Evolutionary conservation across 2,329 filamentous ascomycete genomes (phyloP).

Genomic region (Penicillium sp.): DNA sequence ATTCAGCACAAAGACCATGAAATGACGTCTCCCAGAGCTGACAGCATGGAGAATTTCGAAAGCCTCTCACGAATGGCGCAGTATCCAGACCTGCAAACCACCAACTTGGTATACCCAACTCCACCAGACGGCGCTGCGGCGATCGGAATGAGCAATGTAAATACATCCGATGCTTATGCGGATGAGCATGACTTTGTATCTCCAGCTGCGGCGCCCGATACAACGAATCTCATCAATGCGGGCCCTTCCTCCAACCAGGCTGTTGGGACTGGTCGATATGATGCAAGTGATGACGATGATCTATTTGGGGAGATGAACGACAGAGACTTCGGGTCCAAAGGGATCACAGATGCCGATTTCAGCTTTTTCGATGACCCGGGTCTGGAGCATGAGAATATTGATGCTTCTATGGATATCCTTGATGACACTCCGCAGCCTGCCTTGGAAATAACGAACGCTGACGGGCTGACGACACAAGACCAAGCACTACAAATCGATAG

Average conservation of each 20-base stretch:
- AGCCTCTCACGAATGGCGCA: constrained; percentile 41
- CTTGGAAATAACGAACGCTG: constrained; percentile 12
- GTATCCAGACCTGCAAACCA: constrained; percentile 41
- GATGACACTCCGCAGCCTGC: constrained; percentile 16
- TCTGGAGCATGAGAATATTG: constrained; percentile 27
- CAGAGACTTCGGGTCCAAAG: constrained; percentile 52
- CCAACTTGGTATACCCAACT: constrained; percentile 52
- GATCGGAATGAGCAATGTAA: constrained; percentile 29
- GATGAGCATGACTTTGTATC: constrained; percentile 31
- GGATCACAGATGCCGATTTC: constrained; percentile 62
- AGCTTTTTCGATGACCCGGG: constrained; percentile 61
- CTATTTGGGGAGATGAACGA: constrained; percentile 58
- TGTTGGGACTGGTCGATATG: constrained; percentile 42
- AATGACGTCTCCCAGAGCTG: constrained; percentile 24
- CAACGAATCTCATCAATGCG: constrained; percentile 17
- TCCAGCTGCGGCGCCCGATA: constrained; percentile 14
- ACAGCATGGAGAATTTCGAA: constrained; percentile 32
- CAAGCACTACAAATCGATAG: no score
- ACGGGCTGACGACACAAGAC: no score
- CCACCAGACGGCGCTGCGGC: constrained; percentile 50
- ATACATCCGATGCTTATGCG: constrained; percentile 31
- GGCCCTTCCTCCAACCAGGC: constrained; percentile 26
- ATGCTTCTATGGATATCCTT: constrained; percentile 10
- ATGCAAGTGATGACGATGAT: constrained; percentile 51
- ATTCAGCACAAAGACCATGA: constrained; percentile 25